These are phyloP conservation scores for Russula sp. DNA, from an alignment of 768 basidiomycete genomes.

Conservation along the genomic window DNA sequence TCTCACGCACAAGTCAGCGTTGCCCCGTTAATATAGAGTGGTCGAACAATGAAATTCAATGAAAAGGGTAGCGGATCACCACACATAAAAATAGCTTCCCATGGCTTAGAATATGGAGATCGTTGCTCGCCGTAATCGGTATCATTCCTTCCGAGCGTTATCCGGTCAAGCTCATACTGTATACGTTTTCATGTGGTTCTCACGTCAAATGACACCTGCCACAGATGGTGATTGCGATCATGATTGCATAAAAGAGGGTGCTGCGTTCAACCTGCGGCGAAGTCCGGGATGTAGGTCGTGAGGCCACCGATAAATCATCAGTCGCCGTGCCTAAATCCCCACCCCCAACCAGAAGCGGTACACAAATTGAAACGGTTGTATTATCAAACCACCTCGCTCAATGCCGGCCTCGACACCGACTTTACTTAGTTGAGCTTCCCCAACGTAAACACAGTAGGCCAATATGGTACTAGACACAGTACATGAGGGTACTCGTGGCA, in stretches of 20 bases:
- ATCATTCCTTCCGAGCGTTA: background rate
- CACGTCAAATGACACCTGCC: background rate
- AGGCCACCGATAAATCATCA: background rate
- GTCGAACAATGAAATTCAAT: background rate
- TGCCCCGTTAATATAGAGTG: background rate
- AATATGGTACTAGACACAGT: background rate
- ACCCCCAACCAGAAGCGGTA: background rate
- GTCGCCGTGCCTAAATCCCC: background rate
- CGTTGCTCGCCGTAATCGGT: background rate
- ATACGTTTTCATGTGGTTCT: background rate
- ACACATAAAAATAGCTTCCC: background rate
- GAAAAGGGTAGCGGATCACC: background rate
- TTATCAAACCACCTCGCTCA: background rate
- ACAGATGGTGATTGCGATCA: background rate
- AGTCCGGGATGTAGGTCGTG: background rate
- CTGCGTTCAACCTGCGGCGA: background rate
- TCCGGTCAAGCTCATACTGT: background rate
- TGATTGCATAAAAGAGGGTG: background rate
- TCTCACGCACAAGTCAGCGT: background rate
- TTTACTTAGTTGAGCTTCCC: background rate
- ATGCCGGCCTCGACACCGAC: background rate
- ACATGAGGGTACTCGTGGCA: slow-evolving; percentile 7
- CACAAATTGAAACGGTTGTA: background rate
- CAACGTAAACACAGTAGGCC: background rate
- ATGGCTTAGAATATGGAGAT: background rate